Conservation (phyloP, 1,139 yeast genomes). For the Kodamaea derodonti region DNA sequence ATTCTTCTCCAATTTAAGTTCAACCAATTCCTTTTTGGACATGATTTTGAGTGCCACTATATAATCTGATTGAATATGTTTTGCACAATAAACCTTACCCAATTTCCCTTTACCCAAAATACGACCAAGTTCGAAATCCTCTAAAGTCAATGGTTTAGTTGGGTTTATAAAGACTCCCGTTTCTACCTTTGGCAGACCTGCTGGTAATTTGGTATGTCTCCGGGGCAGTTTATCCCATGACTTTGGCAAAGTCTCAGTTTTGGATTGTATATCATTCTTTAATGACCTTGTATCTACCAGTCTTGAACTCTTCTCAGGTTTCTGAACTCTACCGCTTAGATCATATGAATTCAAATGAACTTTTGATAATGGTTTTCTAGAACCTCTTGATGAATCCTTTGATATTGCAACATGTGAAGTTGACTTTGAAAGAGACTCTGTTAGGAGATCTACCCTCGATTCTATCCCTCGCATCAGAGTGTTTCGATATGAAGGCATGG, state of each 20-base stretch:
- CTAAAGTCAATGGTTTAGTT: not conserved
- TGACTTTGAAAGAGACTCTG: slow-evolving; percentile 8
- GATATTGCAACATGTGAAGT: not conserved
- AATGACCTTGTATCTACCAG: not conserved
- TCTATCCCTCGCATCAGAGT: slow-evolving; percentile 13
- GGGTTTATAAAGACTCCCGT: too few relatives aligned
- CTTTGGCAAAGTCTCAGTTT: too few relatives aligned
- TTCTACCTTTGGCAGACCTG: too few relatives aligned
- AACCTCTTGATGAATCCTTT: slow-evolving; percentile 1
- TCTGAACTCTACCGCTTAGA: slow-evolving; percentile 3
- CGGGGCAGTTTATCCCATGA: too few relatives aligned
- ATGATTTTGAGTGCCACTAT: slow-evolving; percentile 89
- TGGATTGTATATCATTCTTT: too few relatives aligned
- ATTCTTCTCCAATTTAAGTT: slow-evolving; percentile 79
- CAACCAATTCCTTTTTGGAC: slow-evolving; percentile 75
- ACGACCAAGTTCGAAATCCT: slow-evolving; percentile 82
- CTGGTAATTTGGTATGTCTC: too few relatives aligned
- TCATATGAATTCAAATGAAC: slow-evolving; percentile 17
- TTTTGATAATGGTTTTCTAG: slow-evolving; percentile 17
- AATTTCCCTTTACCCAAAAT: slow-evolving; percentile 90
- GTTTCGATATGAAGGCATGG: slow-evolving; percentile 4
- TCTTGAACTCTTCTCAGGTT: slow-evolving; percentile 1
- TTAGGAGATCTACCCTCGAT: slow-evolving; percentile 13
- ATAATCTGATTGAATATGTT: slow-evolving; percentile 70
- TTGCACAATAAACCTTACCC: slow-evolving; percentile 88